Percentiles rank a stretch among this genome's conserved stretches.
Conservation (phyloP, 2,329 filamentous ascomycete genomes). For the Cladorrhinum sp. region DNA sequence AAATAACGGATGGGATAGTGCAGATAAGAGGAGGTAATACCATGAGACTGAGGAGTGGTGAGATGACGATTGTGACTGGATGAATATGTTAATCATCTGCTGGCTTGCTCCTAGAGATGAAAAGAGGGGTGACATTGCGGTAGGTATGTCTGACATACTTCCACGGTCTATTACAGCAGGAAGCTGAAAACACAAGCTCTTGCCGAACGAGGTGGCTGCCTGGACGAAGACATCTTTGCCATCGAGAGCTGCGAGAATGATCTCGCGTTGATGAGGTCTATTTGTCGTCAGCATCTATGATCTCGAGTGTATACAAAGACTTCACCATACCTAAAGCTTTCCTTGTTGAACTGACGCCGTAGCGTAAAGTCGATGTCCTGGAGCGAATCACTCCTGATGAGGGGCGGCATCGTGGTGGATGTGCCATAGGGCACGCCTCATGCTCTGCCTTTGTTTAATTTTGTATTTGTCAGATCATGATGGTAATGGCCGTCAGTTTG, state of each 20-base stretch:
- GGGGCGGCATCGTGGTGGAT: slow-evolving; percentile 35
- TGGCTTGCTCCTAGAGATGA: not conserved
- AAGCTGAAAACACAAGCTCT: slow-evolving; percentile 89
- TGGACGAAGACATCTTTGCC: slow-evolving; percentile 92
- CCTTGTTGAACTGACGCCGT: slow-evolving; percentile 69
- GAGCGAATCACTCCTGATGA: slow-evolving; percentile 47
- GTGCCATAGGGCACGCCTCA: not conserved
- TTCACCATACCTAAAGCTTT: slow-evolving; percentile 61
- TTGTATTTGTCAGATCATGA: not conserved
- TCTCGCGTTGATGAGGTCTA: slow-evolving; percentile 81
- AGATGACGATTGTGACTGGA: slow-evolving; percentile 83
- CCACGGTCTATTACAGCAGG: slow-evolving; percentile 85
- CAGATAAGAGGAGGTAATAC: slow-evolving; percentile 37
- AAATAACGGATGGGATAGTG: slow-evolving; percentile 6
- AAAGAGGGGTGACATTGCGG: not conserved
- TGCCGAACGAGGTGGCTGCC: slow-evolving; percentile 86
- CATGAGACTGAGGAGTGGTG: slow-evolving; percentile 86
- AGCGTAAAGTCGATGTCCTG: slow-evolving; percentile 73
- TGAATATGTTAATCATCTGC: not conserved
- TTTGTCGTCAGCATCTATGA: not conserved
- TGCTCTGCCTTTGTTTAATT: not conserved
- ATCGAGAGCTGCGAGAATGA: slow-evolving; percentile 76
- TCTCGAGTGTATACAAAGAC: not conserved
- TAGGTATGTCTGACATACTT: slow-evolving; percentile 52
- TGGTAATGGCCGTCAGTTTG: not conserved